Evolutionary conservation across 805 yeast species (phyloP).

Genomic region (Suhomyces canberraensis): DNA sequence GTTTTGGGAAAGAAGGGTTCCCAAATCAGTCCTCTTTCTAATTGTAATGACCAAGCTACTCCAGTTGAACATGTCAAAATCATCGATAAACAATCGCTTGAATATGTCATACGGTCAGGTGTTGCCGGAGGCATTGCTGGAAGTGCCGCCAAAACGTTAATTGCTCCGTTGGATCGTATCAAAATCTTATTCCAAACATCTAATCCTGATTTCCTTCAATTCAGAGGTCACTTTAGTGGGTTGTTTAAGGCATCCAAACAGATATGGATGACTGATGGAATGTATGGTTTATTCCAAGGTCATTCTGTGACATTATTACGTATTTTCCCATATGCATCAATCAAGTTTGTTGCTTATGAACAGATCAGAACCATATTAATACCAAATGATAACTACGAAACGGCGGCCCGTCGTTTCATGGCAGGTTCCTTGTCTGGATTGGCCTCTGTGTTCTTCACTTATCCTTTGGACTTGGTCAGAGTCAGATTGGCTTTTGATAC

Average conservation of each 20-base stretch:
- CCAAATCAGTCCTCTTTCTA: slow-evolving; percentile 4
- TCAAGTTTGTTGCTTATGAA: slow-evolving; percentile 94
- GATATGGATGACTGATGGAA: slow-evolving; percentile 69
- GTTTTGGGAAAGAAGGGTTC: not conserved
- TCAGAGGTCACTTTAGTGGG: slow-evolving; percentile 78
- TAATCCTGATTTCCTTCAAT: slow-evolving; percentile 80
- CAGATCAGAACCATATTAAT: slow-evolving; percentile 80
- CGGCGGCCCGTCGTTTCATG: slow-evolving; percentile 72
- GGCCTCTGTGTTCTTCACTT: slow-evolving; percentile 80
- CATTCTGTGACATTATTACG: slow-evolving; percentile 90
- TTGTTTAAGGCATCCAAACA: slow-evolving; percentile 65
- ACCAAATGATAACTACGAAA: slow-evolving; percentile 71
- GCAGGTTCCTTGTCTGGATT: slow-evolving; percentile 93
- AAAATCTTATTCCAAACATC: slow-evolving; percentile 94
- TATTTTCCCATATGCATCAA: slow-evolving; percentile 95
- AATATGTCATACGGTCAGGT: slow-evolving; percentile 80
- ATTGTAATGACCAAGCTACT: slow-evolving; percentile 28
- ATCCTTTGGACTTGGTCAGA: slow-evolving; percentile 86
- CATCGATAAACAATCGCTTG: slow-evolving; percentile 67
- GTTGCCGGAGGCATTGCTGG: slow-evolving; percentile 96
- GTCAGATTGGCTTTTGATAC: slow-evolving; percentile 93
- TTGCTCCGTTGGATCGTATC: slow-evolving; percentile 94
- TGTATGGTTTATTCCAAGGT: slow-evolving; percentile 84
- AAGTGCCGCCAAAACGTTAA: slow-evolving; percentile 89
- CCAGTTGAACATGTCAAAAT: slow-evolving; percentile 26